Conservation (phyloP, 805 yeast species). For the Metschnikowia borealis region DNA sequence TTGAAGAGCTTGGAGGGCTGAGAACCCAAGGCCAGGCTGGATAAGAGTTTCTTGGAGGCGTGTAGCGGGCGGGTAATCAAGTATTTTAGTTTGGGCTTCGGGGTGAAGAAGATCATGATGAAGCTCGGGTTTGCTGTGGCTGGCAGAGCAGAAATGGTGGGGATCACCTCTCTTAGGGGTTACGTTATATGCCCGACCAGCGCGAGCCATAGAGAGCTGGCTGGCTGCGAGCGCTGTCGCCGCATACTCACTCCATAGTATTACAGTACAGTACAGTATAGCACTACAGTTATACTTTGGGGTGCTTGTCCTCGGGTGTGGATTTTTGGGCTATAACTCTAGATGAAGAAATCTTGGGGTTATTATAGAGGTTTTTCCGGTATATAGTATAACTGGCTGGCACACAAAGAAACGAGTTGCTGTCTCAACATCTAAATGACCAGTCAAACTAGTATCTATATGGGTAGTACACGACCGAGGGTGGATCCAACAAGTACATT, state of each 20-base stretch:
- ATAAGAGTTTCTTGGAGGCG: conserved; percentile 9
- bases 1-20: conserved; percentile 15
- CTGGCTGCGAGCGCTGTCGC: neutral
- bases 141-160: neutral
- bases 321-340: no score
- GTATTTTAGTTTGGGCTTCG: conserved; percentile 14
- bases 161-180: neutral
- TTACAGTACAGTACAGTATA: no score
- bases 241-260: neutral
- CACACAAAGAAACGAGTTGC: no score
- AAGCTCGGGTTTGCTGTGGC: neutral
- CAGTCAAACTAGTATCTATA: no score
- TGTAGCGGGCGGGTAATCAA: conserved; percentile 17
- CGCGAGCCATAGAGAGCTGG: neutral
- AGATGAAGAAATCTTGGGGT: no score
- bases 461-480: no score
- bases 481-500: no score
- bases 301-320: no score
- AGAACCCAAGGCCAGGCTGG: conserved; percentile 5
- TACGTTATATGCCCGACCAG: neutral
- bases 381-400: no score
- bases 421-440: no score
- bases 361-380: no score
- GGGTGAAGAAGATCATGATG: conserved; percentile 14
- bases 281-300: neutral